phyloP scores from a whole-genome alignment of 495 filamentous ascomycete species.

The Gamarada debralockiae region DNA sequence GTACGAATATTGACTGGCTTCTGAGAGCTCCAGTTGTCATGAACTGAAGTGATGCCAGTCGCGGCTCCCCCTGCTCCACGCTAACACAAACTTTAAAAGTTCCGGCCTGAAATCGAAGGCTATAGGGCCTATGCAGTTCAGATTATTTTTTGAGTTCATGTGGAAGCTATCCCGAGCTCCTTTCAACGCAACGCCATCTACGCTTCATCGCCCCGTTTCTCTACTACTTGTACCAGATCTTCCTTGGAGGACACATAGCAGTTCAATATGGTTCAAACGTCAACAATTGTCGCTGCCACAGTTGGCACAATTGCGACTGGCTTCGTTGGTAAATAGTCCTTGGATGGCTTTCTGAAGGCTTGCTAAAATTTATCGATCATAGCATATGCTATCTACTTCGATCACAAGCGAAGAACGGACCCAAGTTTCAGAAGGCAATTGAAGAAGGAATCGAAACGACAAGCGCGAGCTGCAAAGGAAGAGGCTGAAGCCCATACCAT shows the following conservation, averaged over 20 bases:
- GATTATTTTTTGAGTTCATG: too few relatives aligned
- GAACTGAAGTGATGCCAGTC: too few relatives aligned
- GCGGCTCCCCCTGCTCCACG: too few relatives aligned
- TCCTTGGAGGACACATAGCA: slow-evolving; percentile 10
- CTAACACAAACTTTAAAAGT: too few relatives aligned
- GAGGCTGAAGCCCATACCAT: slow-evolving; percentile 64
- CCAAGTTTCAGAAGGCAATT: slow-evolving; percentile 81
- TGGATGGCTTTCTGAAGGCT: not conserved
- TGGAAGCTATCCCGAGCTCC: too few relatives aligned
- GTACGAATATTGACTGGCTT: too few relatives aligned
- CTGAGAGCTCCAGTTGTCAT: too few relatives aligned
- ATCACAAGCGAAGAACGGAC: slow-evolving; percentile 84
- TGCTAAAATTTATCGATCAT: slow-evolving; percentile 13
- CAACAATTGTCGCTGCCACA: slow-evolving; percentile 68
- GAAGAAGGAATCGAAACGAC: slow-evolving; percentile 74
- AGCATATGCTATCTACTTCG: slow-evolving; percentile 87
- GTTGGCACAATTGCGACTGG: slow-evolving; percentile 73
- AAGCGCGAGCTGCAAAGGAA: slow-evolving; percentile 73
- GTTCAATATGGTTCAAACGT: slow-evolving; percentile 55
- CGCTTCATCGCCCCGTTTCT: slow-evolving; percentile 5
- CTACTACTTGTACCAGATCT: not conserved
- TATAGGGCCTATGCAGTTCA: too few relatives aligned
- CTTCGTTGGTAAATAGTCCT: slow-evolving; percentile 56
- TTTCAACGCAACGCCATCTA: not conserved
- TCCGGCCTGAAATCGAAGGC: too few relatives aligned